These are phyloP conservation scores for Alternaria ethzedia DNA, from an alignment of 2,329 filamentous ascomycete genomes.

Conservation along the genomic window DNA sequence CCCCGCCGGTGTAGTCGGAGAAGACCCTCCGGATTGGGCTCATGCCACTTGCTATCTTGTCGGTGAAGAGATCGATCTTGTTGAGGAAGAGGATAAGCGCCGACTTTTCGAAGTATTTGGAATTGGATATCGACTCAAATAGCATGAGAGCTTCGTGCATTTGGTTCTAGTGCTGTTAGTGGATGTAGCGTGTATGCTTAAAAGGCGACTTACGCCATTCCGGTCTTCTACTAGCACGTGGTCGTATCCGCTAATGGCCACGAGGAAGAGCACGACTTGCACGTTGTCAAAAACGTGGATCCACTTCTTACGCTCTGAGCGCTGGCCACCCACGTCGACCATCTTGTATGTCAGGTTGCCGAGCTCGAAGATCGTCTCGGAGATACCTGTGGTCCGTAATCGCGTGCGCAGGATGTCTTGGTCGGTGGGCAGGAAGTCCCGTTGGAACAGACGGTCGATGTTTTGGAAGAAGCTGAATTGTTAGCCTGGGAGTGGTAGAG, in stretches of 20 bases:
- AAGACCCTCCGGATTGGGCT: constrained; percentile 58
- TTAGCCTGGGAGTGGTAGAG: constrained; percentile 18
- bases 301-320: constrained; percentile 96
- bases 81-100: constrained; percentile 61
- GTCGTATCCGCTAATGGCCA: constrained; percentile 95
- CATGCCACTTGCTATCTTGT: constrained; percentile 56
- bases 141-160: constrained; percentile 62
- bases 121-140: constrained; percentile 61
- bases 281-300: constrained; percentile 97
- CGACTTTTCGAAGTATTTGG: constrained; percentile 59
- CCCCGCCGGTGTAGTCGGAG: constrained; percentile 55
- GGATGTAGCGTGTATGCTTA: neutral
- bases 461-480: constrained; percentile 75
- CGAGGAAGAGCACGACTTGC: constrained; percentile 88
- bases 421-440: constrained; percentile 85
- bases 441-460: constrained; percentile 66
- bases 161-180: constrained; percentile 54
- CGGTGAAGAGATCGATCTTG: constrained; percentile 60
- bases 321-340: constrained; percentile 93
- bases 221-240: constrained; percentile 96
- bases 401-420: constrained; percentile 93
- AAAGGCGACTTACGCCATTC: constrained; percentile 75
- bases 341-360: constrained; percentile 94
- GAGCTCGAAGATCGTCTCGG: constrained; percentile 90
- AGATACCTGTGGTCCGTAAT: constrained; percentile 92